Conservation (phyloP, 495 filamentous ascomycete species). For the Neurospora pannonica region DNA sequence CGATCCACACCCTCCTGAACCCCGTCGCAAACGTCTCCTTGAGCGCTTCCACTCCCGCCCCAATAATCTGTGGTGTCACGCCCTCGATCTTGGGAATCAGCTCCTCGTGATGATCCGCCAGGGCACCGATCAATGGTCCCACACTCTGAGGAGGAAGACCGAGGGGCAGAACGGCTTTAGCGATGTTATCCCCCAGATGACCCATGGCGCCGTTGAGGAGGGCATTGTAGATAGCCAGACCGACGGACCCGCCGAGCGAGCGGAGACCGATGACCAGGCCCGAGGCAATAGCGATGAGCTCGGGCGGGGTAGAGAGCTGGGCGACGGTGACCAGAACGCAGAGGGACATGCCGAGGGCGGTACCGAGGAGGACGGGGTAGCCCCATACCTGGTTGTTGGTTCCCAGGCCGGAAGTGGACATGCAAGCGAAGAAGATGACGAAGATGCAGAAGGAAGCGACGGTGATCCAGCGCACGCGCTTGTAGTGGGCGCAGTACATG, state of each 20-base stretch:
- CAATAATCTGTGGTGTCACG: conserved; percentile 16
- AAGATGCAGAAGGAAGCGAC: conserved; percentile 17
- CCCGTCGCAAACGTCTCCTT: conserved; percentile 13
- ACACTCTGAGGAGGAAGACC: conserved; percentile 10
- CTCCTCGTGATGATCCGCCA: conserved; percentile 11
- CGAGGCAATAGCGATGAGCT: conserved; percentile 22
- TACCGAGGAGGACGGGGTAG: conserved; percentile 22
- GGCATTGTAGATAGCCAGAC: conserved; percentile 25
- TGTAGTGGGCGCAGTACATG: conserved; percentile 17
- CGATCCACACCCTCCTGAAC: conserved; percentile 22
- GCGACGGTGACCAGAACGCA: conserved; percentile 19
- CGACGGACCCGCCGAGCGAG: conserved; percentile 23
- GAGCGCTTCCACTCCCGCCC: conserved; percentile 11
- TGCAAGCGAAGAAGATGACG: conserved; percentile 19
- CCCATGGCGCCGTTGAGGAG: conserved; percentile 10
- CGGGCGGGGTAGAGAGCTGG: conserved; percentile 23
- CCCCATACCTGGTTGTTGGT: conserved; percentile 16
- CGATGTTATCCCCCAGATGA: conserved; percentile 17
- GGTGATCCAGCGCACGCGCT: conserved; percentile 15
- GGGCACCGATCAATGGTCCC: conserved; percentile 9
- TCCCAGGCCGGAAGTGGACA: conserved; percentile 12
- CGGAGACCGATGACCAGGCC: conserved; percentile 25
- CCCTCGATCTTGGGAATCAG: conserved; percentile 13
- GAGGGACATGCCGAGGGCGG: conserved; percentile 18
- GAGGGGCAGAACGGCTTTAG: conserved; percentile 11